These are phyloP conservation scores for Pseudogymnoascus sp. DNA, from an alignment of 2,329 filamentous ascomycete genomes.

Conservation along the genomic window DNA sequence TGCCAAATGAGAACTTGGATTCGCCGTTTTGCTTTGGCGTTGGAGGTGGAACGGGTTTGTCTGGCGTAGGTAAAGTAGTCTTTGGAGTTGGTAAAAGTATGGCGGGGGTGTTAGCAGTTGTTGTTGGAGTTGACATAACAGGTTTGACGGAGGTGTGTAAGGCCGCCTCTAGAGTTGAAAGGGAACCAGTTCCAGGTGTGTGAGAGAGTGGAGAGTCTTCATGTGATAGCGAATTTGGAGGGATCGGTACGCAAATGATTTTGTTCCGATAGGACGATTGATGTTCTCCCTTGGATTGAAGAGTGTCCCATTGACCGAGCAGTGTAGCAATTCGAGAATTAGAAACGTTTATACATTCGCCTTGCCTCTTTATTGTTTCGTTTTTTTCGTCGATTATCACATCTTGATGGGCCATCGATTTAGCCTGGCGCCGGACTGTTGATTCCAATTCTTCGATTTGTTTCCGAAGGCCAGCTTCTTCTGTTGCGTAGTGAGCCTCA, in stretches of 20 bases:
- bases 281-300: neutral
- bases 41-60: neutral
- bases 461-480: neutral
- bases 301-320: neutral
- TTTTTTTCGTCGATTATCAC: neutral
- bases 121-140: neutral
- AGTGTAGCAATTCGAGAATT: neutral
- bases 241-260: neutral
- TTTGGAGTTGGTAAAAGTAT: neutral
- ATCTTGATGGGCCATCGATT: neutral
- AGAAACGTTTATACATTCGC: neutral
- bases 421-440: neutral
- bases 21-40: neutral
- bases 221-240: too few relatives aligned
- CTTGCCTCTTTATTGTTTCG: neutral
- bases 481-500: neutral
- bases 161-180: too few relatives aligned
- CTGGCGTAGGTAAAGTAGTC: neutral
- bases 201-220: too few relatives aligned
- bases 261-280: neutral
- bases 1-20: neutral
- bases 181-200: too few relatives aligned
- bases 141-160: too few relatives aligned
- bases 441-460: neutral
- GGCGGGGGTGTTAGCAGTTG: neutral